Evolutionary conservation across 495 filamentous ascomycete species (phyloP), one percentile per base, ranked within the genome.

Genomic region (Podospora pseudopauciseta): DNA sequence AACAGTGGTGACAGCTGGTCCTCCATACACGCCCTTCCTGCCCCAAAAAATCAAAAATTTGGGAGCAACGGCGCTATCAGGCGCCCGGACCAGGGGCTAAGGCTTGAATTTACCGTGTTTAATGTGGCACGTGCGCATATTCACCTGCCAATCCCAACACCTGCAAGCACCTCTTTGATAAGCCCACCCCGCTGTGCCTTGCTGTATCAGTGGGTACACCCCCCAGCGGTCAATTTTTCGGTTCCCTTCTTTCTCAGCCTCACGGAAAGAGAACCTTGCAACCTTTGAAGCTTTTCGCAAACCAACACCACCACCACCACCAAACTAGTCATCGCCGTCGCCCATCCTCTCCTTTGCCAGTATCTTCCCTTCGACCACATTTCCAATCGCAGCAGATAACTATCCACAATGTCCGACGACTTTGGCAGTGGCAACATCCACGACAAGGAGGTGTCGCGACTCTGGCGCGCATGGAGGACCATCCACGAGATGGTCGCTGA

Each of bases 381-480:
- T 55, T 7, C 39, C n/a, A 62, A 63, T 20, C 60, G 70, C 72
- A 68, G 26, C 64, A 49, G 63, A 74, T 26, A 27, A 58, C 39
- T 23, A 23, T 55, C 30, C 69, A 77, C 56, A 55, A 86, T 87
- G 84, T 83, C 86, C 34, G 88, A 88, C 28, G 83, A 89, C 39
- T 81, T 81, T 32, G 30, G 18, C 60, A 71, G 72, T 66, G 72
- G 77, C 66, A 79, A 75, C 74, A 73, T 77, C 39, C 80, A 82
- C 61, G 83, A 80, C 60, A 86, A 88, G 72, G 86, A 89, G 77
- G 88, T 90, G 74, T 80, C 89, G 70, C 88, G 89, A 67, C 86
- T 94, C 61, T 96, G 92, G 92, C 90, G 92, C 79, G 91, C 90
- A 73, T 94, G 91, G 89, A 83, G 87, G 75, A 96, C 92, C 2